Evolutionary conservation across 345 rosid species (phyloP).

Genomic region (Aquilaria malaccensis): DNA sequence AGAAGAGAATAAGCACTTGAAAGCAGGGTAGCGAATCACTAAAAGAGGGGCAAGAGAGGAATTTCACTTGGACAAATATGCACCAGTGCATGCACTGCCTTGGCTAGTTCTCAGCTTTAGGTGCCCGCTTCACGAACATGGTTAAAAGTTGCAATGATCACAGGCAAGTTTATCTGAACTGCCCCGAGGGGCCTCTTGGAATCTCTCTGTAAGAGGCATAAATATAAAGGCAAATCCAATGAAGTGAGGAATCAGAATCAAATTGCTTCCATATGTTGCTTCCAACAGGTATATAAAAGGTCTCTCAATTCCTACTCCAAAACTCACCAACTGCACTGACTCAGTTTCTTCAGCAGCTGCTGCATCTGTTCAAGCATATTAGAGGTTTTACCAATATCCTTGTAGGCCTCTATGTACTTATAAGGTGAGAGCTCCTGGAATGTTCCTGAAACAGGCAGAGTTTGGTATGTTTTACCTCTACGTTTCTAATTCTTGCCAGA

Average conservation of each 20-base stretch:
- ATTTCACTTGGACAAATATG: conserved; percentile 15
- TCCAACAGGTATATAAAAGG: conserved; percentile 31
- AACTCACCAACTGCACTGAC: conserved; percentile 21
- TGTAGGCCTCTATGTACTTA: conserved; percentile 1
- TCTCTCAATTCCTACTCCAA: conserved; percentile 20
- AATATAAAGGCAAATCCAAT: conserved; percentile 2
- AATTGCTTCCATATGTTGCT: conserved; percentile 16
- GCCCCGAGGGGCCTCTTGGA: conserved; percentile 17
- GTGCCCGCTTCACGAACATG: conserved; percentile 18
- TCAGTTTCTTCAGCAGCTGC: neutral
- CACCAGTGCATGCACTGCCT: conserved; percentile 17
- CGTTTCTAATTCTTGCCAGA: conserved; percentile 1
- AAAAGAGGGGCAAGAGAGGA: conserved; percentile 20
- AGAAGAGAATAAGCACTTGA: conserved; percentile 33
- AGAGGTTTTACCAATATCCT: neutral
- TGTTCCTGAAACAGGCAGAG: neutral
- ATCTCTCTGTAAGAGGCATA: conserved; percentile 17
- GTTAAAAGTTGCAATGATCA: conserved; percentile 8
- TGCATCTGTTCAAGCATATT: neutral
- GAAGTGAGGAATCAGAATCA: conserved; percentile 12
- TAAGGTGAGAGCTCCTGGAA: conserved; percentile 8
- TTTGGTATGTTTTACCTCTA: neutral
- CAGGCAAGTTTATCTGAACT: conserved; percentile 21
- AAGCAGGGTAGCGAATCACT: conserved; percentile 34
- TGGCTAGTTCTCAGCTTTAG: neutral